Conservation (phyloP, 345 rosid genomes). For the Salix koriyanagi region DNA sequence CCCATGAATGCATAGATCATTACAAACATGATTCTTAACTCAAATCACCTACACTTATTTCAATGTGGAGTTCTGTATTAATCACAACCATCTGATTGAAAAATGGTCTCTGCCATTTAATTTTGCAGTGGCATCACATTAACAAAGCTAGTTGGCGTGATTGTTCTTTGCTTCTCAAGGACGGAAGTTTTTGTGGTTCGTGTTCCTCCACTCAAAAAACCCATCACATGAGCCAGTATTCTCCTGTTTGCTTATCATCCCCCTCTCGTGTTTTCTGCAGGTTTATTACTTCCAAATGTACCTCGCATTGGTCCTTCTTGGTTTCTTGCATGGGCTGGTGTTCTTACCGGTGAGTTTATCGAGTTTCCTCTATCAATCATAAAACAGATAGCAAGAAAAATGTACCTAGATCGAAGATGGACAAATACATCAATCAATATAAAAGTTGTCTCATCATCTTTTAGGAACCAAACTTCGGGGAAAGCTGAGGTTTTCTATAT, state of each 20-base stretch:
- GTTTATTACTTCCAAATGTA: constrained; percentile 98
- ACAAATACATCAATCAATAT: background rate
- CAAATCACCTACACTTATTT: background rate
- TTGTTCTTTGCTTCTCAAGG: constrained; percentile 91
- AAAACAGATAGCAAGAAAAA: background rate
- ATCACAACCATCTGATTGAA: background rate
- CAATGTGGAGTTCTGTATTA: background rate
- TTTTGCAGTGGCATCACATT: constrained; percentile 81
- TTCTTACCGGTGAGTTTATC: constrained; percentile 75
- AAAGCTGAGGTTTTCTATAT: background rate
- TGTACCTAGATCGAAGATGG: background rate
- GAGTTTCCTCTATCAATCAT: background rate
- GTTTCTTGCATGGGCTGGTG: constrained; percentile 89
- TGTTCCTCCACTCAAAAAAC: background rate
- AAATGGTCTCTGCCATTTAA: background rate
- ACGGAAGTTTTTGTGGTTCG: constrained; percentile 93
- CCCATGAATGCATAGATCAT: background rate
- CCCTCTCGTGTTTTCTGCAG: constrained; percentile 31
- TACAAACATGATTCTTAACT: background rate
- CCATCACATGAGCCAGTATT: background rate
- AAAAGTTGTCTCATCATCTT: background rate
- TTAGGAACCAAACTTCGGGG: background rate
- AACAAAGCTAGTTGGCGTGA: constrained; percentile 89
- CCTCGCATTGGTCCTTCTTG: constrained; percentile 85
- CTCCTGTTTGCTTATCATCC: background rate